Evolutionary conservation across 139 green algal species (phyloP).

Genomic region (Chlamydomonas sp.): DNA sequence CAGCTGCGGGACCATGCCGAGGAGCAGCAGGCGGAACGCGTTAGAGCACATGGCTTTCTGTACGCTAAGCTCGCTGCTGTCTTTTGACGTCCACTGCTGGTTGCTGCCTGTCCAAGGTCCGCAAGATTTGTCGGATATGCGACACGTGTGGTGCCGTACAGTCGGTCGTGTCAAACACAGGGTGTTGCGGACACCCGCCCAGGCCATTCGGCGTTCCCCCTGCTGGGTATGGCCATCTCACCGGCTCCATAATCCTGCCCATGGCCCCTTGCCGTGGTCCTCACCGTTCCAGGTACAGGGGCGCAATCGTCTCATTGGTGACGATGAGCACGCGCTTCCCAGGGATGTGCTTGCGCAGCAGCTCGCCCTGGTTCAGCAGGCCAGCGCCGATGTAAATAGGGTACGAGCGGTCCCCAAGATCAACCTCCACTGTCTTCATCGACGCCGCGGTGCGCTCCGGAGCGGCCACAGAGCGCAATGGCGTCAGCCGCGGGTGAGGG

Average conservation of each 20-base stretch:
- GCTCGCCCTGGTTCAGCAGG: constrained; percentile 78
- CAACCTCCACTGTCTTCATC: constrained; percentile 79
- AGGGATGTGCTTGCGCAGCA: constrained; percentile 89
- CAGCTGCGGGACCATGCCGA: constrained; percentile 13
- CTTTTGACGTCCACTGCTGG: too few relatives aligned
- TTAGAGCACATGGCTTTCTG: too few relatives aligned
- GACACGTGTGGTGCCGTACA: not conserved
- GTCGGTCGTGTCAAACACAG: not conserved
- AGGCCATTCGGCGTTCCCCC: not conserved
- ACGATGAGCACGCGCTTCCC: constrained; percentile 94
- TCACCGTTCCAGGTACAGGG: constrained; percentile 91
- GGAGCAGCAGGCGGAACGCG: not conserved
- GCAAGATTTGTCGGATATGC: not conserved
- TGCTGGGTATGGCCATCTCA: not conserved
- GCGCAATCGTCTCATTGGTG: constrained; percentile 95
- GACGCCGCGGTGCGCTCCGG: not conserved
- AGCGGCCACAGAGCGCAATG: constrained; percentile 13
- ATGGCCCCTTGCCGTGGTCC: not conserved
- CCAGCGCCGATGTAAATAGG: constrained; percentile 96
- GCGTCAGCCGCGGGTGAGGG: not conserved
- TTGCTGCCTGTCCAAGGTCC: too few relatives aligned
- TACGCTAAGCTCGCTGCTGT: too few relatives aligned
- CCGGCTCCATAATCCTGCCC: not conserved
- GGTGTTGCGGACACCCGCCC: too few relatives aligned
- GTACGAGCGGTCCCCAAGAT: constrained; percentile 92